Percentiles rank a stretch among this genome's conserved stretches.
Evolutionary conservation across 441 rosid genomes (phyloP).

Genomic region (Lepidium campestre): DNA sequence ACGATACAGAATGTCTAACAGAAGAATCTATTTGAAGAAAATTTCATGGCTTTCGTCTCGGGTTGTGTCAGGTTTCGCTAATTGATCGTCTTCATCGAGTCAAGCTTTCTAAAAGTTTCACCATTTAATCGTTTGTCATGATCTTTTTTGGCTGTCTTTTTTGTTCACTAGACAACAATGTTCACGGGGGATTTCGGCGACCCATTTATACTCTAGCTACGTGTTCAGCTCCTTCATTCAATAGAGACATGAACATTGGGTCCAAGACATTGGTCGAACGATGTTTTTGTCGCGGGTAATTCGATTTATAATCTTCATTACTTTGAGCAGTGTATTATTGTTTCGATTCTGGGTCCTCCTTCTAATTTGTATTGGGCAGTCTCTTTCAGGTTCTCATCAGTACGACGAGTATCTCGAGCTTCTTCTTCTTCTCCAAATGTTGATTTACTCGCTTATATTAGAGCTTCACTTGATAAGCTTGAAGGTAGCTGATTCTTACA

Average conservation of each 20-base stretch:
- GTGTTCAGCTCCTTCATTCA: constrained; percentile 20
- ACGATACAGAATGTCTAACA: constrained; percentile 32
- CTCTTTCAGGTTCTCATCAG: constrained; percentile 61
- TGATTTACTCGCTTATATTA: constrained; percentile 45
- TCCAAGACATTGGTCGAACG: constrained; percentile 14
- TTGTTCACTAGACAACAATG: constrained; percentile 32
- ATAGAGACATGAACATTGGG: constrained; percentile 1
- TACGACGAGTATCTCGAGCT: constrained; percentile 35
- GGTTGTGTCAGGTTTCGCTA: constrained; percentile 37
- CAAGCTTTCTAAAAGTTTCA: constrained; percentile 7
- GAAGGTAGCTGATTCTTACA: constrained; percentile 41
- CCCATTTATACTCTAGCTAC: constrained; percentile 14
- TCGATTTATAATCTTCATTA: background rate
- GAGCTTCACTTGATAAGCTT: constrained; percentile 40
- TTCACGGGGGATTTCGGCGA: constrained; percentile 11
- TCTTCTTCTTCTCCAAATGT: constrained; percentile 22
- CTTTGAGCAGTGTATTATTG: background rate
- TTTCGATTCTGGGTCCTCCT: background rate
- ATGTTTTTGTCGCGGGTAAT: constrained; percentile 38
- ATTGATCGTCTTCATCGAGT: background rate
- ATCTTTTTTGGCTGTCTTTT: background rate
- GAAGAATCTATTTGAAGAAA: constrained; percentile 33
- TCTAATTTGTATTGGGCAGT: constrained; percentile 45
- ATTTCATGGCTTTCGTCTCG: constrained; percentile 35
- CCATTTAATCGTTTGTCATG: background rate